phyloP scores from a whole-genome alignment of 2,329 filamentous ascomycete species.

The Fusarium sp. region DNA sequence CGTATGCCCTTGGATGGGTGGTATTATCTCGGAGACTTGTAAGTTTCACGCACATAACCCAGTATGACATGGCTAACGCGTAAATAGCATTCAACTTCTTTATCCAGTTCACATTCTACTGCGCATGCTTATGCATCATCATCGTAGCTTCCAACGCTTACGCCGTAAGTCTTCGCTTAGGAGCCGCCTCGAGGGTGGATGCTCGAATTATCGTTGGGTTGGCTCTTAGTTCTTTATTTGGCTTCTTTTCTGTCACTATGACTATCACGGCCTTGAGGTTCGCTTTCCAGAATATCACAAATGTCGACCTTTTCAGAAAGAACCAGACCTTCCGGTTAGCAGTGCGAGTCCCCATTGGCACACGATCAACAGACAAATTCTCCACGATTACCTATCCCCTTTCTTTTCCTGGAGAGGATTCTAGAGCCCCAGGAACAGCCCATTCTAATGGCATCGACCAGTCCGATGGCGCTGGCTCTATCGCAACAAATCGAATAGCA shows the following conservation, averaged over 20 bases:
- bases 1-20: slow-evolving; percentile 97
- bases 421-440: slow-evolving; percentile 14
- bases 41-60: slow-evolving; percentile 45
- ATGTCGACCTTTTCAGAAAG: slow-evolving; percentile 80
- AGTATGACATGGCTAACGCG: slow-evolving; percentile 1
- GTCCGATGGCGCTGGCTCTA: slow-evolving; percentile 22
- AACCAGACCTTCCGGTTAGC: slow-evolving; percentile 78
- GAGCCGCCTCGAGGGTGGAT: slow-evolving; percentile 59
- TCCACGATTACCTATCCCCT: slow-evolving; percentile 71
- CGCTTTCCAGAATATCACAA: slow-evolving; percentile 80
- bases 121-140: slow-evolving; percentile 73
- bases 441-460: slow-evolving; percentile 7
- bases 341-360: slow-evolving; percentile 71
- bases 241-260: slow-evolving; percentile 85
- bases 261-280: slow-evolving; percentile 76
- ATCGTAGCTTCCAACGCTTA: slow-evolving; percentile 73
- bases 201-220: slow-evolving; percentile 74
- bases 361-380: slow-evolving; percentile 57
- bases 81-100: slow-evolving; percentile 87
- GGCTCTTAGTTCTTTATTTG: slow-evolving; percentile 77
- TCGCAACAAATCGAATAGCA: slow-evolving; percentile 27
- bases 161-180: slow-evolving; percentile 67
- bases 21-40: slow-evolving; percentile 86
- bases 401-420: slow-evolving; percentile 23
- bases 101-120: slow-evolving; percentile 85